phyloP scores from a whole-genome alignment of 495 filamentous ascomycete genomes.

The Pseudoneurospora amorphoporcata region DNA sequence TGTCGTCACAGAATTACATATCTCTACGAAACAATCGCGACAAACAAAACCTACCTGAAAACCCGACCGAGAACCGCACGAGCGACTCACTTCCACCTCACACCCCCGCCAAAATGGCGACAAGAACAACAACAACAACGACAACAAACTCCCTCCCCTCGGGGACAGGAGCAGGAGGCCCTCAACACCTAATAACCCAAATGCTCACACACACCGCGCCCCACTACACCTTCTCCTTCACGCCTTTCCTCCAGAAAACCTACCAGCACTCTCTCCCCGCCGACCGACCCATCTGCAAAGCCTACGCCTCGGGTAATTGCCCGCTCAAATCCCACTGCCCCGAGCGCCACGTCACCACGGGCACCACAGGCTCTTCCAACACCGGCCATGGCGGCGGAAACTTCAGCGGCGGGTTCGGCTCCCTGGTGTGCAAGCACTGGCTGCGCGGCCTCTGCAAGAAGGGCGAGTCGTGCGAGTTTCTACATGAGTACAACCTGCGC shows the following conservation, averaged over 20 bases:
- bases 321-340: constrained; percentile 67
- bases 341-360: constrained; percentile 35
- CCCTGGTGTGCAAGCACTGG: constrained; percentile 96
- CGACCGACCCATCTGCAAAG: constrained; percentile 69
- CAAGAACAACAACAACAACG: not conserved
- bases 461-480: constrained; percentile 86
- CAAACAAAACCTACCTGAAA: not conserved
- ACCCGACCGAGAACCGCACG: not conserved
- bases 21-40: not conserved
- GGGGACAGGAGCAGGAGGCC: not conserved
- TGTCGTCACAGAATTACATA: not conserved
- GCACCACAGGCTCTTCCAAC: not conserved
- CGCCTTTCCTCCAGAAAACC: constrained; percentile 58
- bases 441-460: constrained; percentile 96
- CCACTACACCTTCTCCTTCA: constrained; percentile 59
- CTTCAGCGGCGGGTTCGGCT: constrained; percentile 39
- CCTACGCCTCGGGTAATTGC: constrained; percentile 62
- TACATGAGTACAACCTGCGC: constrained; percentile 96
- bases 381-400: constrained; percentile 9
- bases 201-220: constrained; percentile 46
- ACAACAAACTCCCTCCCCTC: not conserved
- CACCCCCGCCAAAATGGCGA: constrained; percentile 1
- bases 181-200: constrained; percentile 26
- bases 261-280: constrained; percentile 69
- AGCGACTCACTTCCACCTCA: not conserved